Percentiles rank a stretch among this genome's conserved stretches.
These are phyloP conservation scores for Cicer cuneatum DNA, from an alignment of 306 rosid genomes.

Conservation along the genomic window DNA sequence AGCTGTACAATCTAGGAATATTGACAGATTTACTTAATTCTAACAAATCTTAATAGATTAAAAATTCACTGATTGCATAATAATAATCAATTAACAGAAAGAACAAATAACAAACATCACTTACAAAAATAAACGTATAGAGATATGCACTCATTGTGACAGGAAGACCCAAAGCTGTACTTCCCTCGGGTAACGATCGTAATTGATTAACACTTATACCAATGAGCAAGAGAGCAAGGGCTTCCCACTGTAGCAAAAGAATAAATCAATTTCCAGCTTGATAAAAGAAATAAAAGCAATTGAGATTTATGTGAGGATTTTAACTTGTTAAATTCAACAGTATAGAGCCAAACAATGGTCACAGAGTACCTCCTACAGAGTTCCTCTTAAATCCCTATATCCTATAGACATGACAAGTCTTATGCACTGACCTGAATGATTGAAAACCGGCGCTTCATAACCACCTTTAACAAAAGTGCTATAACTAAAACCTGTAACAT, in stretches of 20 bases:
- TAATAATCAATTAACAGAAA: conserved; percentile 12
- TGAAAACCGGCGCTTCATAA: conserved; percentile 94
- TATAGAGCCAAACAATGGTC: conserved; percentile 26
- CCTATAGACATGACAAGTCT: conserved; percentile 11
- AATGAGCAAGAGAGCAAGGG: conserved; percentile 93
- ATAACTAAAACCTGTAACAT: conserved; percentile 93
- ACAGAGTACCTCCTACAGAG: not conserved
- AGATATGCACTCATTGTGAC: conserved; percentile 80
- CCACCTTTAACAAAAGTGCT: conserved; percentile 88
- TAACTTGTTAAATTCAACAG: conserved; percentile 23
- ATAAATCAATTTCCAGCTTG: conserved; percentile 36
- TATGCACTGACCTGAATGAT: conserved; percentile 79
- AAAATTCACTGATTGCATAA: conserved; percentile 21
- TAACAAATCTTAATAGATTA: conserved; percentile 17
- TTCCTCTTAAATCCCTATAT: conserved; percentile 9
- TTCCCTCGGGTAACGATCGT: conserved; percentile 83
- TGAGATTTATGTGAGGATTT: conserved; percentile 31
- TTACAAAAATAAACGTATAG: conserved; percentile 84
- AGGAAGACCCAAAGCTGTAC: conserved; percentile 72
- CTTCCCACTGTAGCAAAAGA: conserved; percentile 85
- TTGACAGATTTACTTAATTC: not conserved
- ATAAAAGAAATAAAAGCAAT: conserved; percentile 32
- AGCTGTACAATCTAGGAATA: not conserved
- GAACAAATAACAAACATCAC: conserved; percentile 49
- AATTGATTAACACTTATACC: conserved; percentile 96